phyloP scores from a whole-genome alignment of 202 grass and related monocot species.

The Setaria italica region DNA sequence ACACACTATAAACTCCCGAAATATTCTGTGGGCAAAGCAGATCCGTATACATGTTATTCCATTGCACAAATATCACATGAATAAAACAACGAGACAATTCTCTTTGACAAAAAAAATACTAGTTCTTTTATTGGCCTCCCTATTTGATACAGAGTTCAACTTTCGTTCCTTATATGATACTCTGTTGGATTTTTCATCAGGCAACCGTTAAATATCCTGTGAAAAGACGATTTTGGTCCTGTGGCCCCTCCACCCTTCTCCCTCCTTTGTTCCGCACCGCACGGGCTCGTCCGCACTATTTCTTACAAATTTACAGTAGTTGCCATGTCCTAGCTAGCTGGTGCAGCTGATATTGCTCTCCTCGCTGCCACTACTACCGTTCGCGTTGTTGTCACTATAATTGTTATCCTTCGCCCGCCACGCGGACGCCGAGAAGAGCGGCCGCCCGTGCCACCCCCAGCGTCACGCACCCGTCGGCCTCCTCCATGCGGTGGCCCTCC shows the following conservation, averaged over 20 bases:
- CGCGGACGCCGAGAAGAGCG: slow-evolving; percentile 81
- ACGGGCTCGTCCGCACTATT: neutral
- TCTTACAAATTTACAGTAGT: slow-evolving; percentile 6
- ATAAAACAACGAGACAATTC: no score
- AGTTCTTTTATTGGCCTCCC: no score
- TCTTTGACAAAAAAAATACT: no score
- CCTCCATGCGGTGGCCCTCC: slow-evolving; percentile 81
- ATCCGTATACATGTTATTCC: neutral
- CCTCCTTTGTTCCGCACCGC: no score
- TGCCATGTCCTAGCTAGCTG: neutral
- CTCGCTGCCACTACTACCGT: slow-evolving; percentile 42
- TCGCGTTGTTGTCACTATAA: slow-evolving; percentile 48
- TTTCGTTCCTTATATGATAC: no score
- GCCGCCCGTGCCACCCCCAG: slow-evolving; percentile 83
- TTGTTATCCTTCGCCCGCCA: slow-evolving; percentile 61
- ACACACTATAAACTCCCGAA: neutral
- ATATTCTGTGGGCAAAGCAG: neutral
- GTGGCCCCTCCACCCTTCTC: no score
- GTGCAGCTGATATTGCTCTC: slow-evolving; percentile 47
- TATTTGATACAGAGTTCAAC: no score
- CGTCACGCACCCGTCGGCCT: slow-evolving; percentile 76
- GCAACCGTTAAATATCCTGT: no score
- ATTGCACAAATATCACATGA: neutral
- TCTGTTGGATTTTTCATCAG: no score
- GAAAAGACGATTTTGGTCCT: no score